Percentiles rank a stretch among this genome's conserved stretches.
Evolutionary conservation across 495 filamentous ascomycete species (phyloP).

Genomic region (Lophium mytilinum): DNA sequence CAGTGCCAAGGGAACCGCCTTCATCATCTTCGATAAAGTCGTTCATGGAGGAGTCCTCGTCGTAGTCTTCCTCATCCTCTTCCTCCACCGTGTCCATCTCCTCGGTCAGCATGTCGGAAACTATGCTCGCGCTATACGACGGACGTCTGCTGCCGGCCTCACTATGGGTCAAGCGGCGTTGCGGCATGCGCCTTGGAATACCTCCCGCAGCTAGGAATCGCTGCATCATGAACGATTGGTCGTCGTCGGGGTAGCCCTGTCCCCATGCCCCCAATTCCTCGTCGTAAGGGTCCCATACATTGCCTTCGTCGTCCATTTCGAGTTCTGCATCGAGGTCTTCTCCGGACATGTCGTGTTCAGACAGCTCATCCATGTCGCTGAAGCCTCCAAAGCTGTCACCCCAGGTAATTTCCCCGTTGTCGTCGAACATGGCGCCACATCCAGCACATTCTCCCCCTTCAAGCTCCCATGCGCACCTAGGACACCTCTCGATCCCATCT

Average conservation of each 20-base stretch:
- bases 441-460: slow-evolving; percentile 46
- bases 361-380: slow-evolving; percentile 29
- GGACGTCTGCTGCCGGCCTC: slow-evolving; percentile 24
- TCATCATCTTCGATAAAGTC: slow-evolving; percentile 30
- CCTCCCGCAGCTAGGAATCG: slow-evolving; percentile 18
- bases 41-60: slow-evolving; percentile 29
- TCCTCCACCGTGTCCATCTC: slow-evolving; percentile 28
- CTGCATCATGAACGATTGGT: slow-evolving; percentile 12
- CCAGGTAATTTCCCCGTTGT: slow-evolving; percentile 28
- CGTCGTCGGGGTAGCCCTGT: slow-evolving; percentile 16
- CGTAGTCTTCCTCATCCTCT: slow-evolving; percentile 31
- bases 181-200: background rate
- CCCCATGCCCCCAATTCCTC: slow-evolving; percentile 19
- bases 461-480: slow-evolving; percentile 57
- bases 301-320: slow-evolving; percentile 26
- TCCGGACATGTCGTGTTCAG: slow-evolving; percentile 23
- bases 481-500: slow-evolving; percentile 58
- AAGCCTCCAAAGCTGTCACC: slow-evolving; percentile 25
- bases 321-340: slow-evolving; percentile 29
- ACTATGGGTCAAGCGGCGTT: slow-evolving; percentile 23
- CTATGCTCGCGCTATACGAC: slow-evolving; percentile 25
- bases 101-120: slow-evolving; percentile 24
- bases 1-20: background rate
- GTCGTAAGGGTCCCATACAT: slow-evolving; percentile 21
- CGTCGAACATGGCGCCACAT: slow-evolving; percentile 46